These are phyloP conservation scores for Arachis hypogaea DNA, from an alignment of 306 rosid species.

Conservation along the genomic window DNA sequence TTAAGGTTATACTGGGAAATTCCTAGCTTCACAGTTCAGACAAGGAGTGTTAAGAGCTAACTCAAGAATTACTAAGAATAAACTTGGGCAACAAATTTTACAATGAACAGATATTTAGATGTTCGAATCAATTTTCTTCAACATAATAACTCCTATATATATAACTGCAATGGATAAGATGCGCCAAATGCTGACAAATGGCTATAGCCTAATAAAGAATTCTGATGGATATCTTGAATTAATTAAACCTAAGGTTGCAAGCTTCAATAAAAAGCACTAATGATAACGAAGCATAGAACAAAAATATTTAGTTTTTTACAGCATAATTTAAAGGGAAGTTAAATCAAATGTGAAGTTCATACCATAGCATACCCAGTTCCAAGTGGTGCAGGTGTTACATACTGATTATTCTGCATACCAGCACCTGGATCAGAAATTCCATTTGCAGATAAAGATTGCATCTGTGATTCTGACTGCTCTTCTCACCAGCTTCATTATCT, in stretches of 20 bases:
- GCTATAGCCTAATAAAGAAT: conserved; percentile 30
- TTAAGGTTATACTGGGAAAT: conserved; percentile 2
- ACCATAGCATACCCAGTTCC: conserved; percentile 88
- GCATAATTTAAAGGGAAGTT: conserved; percentile 8
- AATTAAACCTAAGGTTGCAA: conserved; percentile 20
- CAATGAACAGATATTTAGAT: not conserved
- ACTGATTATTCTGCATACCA: conserved; percentile 59
- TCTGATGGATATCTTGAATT: conserved; percentile 25
- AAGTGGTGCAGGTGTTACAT: conserved; percentile 66
- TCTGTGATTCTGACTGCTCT: conserved; percentile 61
- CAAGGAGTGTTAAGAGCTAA: not conserved
- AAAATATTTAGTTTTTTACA: conserved; percentile 1
- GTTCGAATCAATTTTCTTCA: not conserved
- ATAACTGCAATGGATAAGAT: conserved; percentile 26
- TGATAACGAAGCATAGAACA: conserved; percentile 22
- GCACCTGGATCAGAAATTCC: conserved; percentile 61
- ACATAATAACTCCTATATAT: conserved; percentile 5
- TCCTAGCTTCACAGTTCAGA: conserved; percentile 16
- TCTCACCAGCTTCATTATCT: conserved; percentile 78
- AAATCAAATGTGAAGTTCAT: conserved; percentile 41
- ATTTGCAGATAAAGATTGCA: conserved; percentile 58
- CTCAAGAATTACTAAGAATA: conserved; percentile 1
- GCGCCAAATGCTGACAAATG: not conserved
- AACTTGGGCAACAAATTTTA: not conserved
- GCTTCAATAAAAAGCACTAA: conserved; percentile 13